Percentiles rank a stretch among this genome's conserved stretches.
Evolutionary conservation across 768 basidiomycete genomes (phyloP).

Genomic region (Tylopilus plumbeoviolaceoides): DNA sequence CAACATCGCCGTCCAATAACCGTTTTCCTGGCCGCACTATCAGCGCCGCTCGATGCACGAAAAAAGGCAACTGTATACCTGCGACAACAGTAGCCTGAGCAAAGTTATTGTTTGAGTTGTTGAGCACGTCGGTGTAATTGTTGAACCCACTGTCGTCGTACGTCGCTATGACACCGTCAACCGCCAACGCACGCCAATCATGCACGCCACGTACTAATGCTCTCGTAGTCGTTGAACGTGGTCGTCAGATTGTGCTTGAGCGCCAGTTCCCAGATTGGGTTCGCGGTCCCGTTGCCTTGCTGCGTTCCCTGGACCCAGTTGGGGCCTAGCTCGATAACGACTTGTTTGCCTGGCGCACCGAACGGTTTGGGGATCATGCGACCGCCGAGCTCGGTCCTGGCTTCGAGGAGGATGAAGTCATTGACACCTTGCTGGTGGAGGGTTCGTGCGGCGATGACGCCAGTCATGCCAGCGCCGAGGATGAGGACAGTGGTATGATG

Average conservation of each 20-base stretch:
- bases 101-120: conserved; percentile 39
- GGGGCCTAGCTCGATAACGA: conserved; percentile 53
- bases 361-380: conserved; percentile 49
- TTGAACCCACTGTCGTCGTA: conserved; percentile 49
- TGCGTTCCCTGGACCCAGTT: conserved; percentile 62
- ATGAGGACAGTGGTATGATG: conserved; percentile 44
- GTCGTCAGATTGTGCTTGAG: conserved; percentile 50
- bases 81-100: conserved; percentile 39
- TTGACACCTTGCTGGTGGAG: conserved; percentile 49
- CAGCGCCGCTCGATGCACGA: conserved; percentile 43
- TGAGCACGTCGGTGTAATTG: conserved; percentile 44
- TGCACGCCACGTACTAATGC: conserved; percentile 36
- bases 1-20: conserved; percentile 35
- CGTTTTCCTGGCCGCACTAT: conserved; percentile 7
- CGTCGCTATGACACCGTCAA: conserved; percentile 37
- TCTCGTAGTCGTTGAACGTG: conserved; percentile 40
- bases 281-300: conserved; percentile 44
- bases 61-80: conserved; percentile 31
- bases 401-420: conserved; percentile 62
- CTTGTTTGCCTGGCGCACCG: conserved; percentile 34
- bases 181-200: not conserved
- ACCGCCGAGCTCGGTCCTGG: conserved; percentile 54
- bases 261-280: conserved; percentile 58
- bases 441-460: conserved; percentile 60
- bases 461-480: conserved; percentile 63